A percentile compares a stretch with the other conserved stretches of the same genome.
phyloP scores from a whole-genome alignment of 2,329 filamentous ascomycete genomes.

The Diatrype stigma region DNA sequence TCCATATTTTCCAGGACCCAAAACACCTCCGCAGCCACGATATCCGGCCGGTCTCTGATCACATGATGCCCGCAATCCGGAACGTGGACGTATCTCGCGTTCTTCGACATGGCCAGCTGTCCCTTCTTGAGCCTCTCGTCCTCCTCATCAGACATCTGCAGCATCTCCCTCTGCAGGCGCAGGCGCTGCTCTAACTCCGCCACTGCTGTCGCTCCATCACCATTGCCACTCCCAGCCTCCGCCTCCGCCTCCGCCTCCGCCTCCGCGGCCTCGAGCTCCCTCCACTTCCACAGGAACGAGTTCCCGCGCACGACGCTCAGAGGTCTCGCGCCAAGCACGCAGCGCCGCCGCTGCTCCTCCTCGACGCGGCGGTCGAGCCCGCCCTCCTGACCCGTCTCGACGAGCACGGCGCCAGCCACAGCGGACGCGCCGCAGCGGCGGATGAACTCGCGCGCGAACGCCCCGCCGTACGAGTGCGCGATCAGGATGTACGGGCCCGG shows the following conservation, averaged over 20 bases:
- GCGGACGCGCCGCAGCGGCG: constrained; percentile 3
- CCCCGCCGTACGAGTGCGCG: constrained; percentile 27
- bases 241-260: background rate
- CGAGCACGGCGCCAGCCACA: constrained; percentile 22
- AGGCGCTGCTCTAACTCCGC: constrained; percentile 1
- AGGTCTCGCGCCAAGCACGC: constrained; percentile 16
- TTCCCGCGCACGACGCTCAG: constrained; percentile 23
- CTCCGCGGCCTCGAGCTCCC: constrained; percentile 13
- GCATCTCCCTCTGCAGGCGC: constrained; percentile 12
- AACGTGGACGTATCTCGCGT: constrained; percentile 16
- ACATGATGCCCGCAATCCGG: constrained; percentile 25
- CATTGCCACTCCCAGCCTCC: background rate
- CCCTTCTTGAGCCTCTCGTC: constrained; percentile 24
- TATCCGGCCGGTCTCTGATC: constrained; percentile 20
- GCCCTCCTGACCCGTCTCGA: constrained; percentile 27
- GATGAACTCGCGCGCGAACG: constrained; percentile 24
- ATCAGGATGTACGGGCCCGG: constrained; percentile 21
- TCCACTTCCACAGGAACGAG: constrained; percentile 16
- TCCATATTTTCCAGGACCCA: constrained; percentile 21
- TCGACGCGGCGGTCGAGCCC: constrained; percentile 18
- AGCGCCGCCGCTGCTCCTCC: constrained; percentile 13
- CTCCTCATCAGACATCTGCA: constrained; percentile 15
- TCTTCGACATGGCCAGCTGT: constrained; percentile 19
- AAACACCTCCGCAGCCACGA: constrained; percentile 19
- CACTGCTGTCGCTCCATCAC: background rate